phyloP scores from a whole-genome alignment of 495 filamentous ascomycete species.

The Aspergillus heteromorphus region DNA sequence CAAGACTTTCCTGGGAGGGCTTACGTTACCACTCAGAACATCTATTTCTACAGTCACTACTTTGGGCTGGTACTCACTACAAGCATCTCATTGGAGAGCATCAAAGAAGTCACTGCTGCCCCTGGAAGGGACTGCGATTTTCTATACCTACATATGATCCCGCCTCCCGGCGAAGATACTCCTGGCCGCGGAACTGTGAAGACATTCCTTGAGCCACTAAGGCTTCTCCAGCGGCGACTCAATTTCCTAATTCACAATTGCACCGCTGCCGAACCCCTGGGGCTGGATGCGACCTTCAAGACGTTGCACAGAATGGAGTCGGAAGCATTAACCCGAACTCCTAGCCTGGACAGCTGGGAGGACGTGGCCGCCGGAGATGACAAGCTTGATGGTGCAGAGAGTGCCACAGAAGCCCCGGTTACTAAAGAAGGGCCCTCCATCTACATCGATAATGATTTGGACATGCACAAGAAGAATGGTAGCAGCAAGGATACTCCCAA shows the following conservation, averaged over 20 bases:
- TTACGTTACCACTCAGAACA: slow-evolving; percentile 76
- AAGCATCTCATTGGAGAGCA: slow-evolving; percentile 61
- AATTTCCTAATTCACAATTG: slow-evolving; percentile 77
- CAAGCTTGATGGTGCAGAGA: slow-evolving; percentile 14
- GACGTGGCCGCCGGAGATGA: slow-evolving; percentile 65
- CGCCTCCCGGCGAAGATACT: slow-evolving; percentile 51
- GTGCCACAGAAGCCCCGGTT: slow-evolving; percentile 26
- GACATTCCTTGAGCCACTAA: slow-evolving; percentile 83
- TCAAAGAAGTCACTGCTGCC: slow-evolving; percentile 84
- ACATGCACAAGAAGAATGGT: slow-evolving; percentile 38
- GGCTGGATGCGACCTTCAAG: slow-evolving; percentile 59
- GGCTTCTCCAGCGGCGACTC: slow-evolving; percentile 73
- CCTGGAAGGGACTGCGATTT: slow-evolving; percentile 90
- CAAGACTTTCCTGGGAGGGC: slow-evolving; percentile 83
- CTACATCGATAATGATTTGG: slow-evolving; percentile 57
- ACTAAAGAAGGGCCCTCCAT: slow-evolving; percentile 56
- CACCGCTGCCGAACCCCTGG: slow-evolving; percentile 57
- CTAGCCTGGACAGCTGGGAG: slow-evolving; percentile 90
- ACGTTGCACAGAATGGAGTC: slow-evolving; percentile 63
- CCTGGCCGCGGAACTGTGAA: slow-evolving; percentile 77
- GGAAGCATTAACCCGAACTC: slow-evolving; percentile 54
- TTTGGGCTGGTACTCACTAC: slow-evolving; percentile 86
- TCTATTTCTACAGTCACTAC: slow-evolving; percentile 96
- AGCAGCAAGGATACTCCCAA: slow-evolving; percentile 57
- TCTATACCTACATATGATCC: slow-evolving; percentile 78